phyloP scores from a whole-genome alignment of 805 yeast species.

The Pichia eremophila region DNA sequence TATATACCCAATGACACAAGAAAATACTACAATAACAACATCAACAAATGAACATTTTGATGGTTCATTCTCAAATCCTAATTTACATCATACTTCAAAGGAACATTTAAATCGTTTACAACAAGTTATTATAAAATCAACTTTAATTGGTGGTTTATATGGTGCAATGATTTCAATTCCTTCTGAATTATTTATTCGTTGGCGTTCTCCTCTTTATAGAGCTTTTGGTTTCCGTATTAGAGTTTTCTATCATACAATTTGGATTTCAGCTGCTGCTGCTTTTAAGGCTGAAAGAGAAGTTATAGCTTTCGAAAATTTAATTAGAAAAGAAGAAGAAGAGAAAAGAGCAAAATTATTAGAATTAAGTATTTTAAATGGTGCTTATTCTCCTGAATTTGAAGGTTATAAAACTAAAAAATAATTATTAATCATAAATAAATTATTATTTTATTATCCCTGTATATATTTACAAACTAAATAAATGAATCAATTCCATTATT shows the following conservation, averaged over 20 bases:
- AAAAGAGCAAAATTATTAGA: constrained; percentile 26
- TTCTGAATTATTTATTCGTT: constrained; percentile 26
- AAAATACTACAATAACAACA: background rate
- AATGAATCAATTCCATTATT: background rate
- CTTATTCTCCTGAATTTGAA: constrained; percentile 24
- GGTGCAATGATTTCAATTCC: constrained; percentile 31
- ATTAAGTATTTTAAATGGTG: constrained; percentile 25
- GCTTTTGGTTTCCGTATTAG: constrained; percentile 29
- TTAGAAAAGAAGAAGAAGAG: constrained; percentile 24
- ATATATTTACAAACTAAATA: background rate
- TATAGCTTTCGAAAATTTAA: constrained; percentile 23
- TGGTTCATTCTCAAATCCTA: constrained; percentile 8
- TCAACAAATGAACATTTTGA: background rate
- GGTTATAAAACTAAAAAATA: constrained; percentile 8
- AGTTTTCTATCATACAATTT: constrained; percentile 29
- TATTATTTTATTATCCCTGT: background rate
- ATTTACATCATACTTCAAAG: constrained; percentile 11
- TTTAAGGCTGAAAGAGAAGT: constrained; percentile 29
- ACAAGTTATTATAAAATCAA: constrained; percentile 23
- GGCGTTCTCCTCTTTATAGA: constrained; percentile 30
- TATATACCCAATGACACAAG: background rate
- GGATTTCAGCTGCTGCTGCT: constrained; percentile 29
- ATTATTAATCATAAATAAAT: too few relatives aligned
- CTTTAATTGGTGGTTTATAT: constrained; percentile 27
- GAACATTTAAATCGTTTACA: constrained; percentile 20